Evolutionary conservation across 2,329 filamentous ascomycete genomes (phyloP).

Genomic region (Aspergillus sp.): DNA sequence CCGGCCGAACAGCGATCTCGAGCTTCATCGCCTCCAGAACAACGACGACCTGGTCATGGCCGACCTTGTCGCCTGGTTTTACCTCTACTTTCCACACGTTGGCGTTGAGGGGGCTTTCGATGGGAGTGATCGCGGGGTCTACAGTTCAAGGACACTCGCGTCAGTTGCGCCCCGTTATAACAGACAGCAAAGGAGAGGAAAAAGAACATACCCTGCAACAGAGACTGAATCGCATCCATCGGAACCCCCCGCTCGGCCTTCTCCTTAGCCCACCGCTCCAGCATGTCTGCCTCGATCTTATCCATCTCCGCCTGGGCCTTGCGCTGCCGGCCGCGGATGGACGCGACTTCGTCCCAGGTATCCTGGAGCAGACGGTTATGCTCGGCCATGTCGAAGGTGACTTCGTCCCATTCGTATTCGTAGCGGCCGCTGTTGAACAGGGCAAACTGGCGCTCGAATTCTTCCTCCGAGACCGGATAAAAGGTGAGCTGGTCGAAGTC

Average conservation of each 20-base stretch:
- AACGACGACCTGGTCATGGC: conserved; percentile 34
- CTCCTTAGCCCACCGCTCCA: conserved; percentile 30
- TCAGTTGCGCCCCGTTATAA: neutral
- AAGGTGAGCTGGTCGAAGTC: conserved; percentile 51
- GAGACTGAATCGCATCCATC: conserved; percentile 39
- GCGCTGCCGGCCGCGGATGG: conserved; percentile 38
- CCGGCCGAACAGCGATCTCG: conserved; percentile 40
- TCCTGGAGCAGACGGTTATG: conserved; percentile 42
- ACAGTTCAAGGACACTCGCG: neutral
- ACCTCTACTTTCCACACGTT: conserved; percentile 47
- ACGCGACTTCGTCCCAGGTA: conserved; percentile 40
- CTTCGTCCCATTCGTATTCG: conserved; percentile 41
- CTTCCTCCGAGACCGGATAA: conserved; percentile 44
- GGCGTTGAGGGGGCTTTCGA: conserved; percentile 39
- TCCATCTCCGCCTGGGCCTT: conserved; percentile 40
- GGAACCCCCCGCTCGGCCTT: conserved; percentile 43
- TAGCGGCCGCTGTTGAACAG: conserved; percentile 44
- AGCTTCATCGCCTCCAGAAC: conserved; percentile 52
- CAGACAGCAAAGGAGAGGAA: neutral
- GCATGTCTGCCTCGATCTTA: conserved; percentile 25
- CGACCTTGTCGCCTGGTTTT: conserved; percentile 33
- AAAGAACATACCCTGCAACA: conserved; percentile 36
- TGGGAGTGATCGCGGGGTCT: conserved; percentile 28
- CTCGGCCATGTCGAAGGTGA: conserved; percentile 46
- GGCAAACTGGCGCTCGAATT: conserved; percentile 42